Evolutionary conservation across 1,139 yeast species (phyloP), one percentile per base, ranked within the genome.

Genomic region (Yamadazyma songkhlaensis): DNA sequence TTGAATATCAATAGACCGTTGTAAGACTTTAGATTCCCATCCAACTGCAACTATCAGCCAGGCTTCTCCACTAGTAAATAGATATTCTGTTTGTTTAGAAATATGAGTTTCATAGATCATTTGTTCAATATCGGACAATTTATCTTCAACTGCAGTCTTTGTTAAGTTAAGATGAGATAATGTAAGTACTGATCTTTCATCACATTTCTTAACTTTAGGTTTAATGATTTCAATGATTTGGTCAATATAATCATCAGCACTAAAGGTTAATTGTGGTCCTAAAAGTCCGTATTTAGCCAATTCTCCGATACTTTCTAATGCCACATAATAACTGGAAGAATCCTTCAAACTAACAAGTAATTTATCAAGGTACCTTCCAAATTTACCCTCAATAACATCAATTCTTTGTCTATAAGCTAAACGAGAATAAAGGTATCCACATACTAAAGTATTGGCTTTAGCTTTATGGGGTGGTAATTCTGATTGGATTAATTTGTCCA

Each of bases 11-110:
- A 79, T 47, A 20, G 70, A 61, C 31, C 76, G 66, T 29, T 60
- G 58, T 44, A 88, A 62, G 11, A 73, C 70, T 20, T 67, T 71
- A 0, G 96, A 82, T 2, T 70, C 55, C 95, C 95, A 86, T 0
- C 97, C 96, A 21, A 81, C 72, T 0, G 87, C 80, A 5, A 83
- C 54, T 13, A 87, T 67, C 25, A 87, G 72, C 21, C 89, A 62
- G 0, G 96, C 92, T 56, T 92, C 97, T 40, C 97, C 97, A 37
- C 83, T 74, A 0, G 90, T 48, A 50, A 92, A 88, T 28, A 84
- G 62, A 40, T 71, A 77, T 44, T 90, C 97, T 9, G 79, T 68
- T 46, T 85, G 89, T 46, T 84, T 87, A 1, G 89, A 76, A 6
- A 56, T 55, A 51, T 84, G 82, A 0, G 86, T 72, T 4, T 76